These are phyloP conservation scores for Chenopodium formosanum DNA, from an alignment of 148 eudicot species.

Conservation along the genomic window DNA sequence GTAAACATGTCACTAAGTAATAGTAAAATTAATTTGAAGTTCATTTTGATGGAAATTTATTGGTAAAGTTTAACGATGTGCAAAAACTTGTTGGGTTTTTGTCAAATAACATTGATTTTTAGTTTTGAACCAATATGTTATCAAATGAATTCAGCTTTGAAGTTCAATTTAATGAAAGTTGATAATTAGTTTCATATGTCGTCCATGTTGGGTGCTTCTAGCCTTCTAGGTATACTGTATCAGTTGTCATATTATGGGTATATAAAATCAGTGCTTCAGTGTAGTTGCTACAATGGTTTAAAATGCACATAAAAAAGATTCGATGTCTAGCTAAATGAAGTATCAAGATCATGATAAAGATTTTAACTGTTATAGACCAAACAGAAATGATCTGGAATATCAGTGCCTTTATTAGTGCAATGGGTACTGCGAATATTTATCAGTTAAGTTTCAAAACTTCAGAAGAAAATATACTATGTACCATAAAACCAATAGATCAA, in stretches of 20 bases:
- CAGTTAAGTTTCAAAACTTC: neutral
- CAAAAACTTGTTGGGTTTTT: no score
- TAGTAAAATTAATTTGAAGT: neutral
- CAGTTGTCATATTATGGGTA: no score
- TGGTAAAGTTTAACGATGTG: no score
- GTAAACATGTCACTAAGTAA: neutral
- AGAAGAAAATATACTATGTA: neutral
- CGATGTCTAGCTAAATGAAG: no score
- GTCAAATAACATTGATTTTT: no score
- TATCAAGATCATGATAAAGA: neutral
- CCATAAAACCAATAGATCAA: no score
- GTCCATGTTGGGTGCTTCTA: no score
- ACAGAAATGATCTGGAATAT: neutral
- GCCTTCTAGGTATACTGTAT: no score
- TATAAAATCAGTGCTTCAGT: neutral
- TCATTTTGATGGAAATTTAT: no score
- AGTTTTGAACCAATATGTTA: neutral
- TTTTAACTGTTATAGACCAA: neutral
- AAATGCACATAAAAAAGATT: no score
- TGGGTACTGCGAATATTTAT: neutral
- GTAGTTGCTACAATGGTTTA: neutral
- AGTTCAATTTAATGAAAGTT: neutral
- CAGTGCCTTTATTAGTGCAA: neutral
- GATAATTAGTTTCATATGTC: no score
- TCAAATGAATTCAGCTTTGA: neutral